Evolutionary conservation across 441 rosid genomes (phyloP).

Genomic region (Eruca vesicaria): DNA sequence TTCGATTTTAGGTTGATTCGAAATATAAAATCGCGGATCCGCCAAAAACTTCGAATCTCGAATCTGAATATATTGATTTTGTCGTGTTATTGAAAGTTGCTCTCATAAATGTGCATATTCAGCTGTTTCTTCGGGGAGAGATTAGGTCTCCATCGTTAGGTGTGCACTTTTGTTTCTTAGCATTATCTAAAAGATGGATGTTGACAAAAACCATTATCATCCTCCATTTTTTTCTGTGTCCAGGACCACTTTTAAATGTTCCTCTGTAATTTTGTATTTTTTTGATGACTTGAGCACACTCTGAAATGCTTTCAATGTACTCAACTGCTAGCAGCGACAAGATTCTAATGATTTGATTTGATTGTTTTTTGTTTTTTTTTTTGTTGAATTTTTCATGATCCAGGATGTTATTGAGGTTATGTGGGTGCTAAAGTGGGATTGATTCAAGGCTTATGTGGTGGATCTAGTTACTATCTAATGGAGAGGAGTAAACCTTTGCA

Average conservation of each 20-base stretch:
- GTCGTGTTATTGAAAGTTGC: slow-evolving; percentile 17
- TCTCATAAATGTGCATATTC: slow-evolving; percentile 24
- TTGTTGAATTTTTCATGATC: neutral
- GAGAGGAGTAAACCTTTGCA: slow-evolving; percentile 37
- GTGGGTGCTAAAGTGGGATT: neutral
- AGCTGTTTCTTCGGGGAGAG: slow-evolving; percentile 26
- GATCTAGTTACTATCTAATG: slow-evolving; percentile 36
- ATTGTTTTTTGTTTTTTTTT: slow-evolving; percentile 10
- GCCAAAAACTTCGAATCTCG: neutral
- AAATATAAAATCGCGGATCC: slow-evolving; percentile 16
- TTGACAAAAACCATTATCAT: neutral
- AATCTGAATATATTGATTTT: slow-evolving; percentile 18
- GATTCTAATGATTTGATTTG: neutral
- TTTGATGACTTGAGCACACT: slow-evolving; percentile 8
- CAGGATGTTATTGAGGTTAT: slow-evolving; percentile 2
- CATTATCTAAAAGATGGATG: slow-evolving; percentile 3
- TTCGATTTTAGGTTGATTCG: neutral
- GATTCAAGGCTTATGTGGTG: slow-evolving; percentile 22
- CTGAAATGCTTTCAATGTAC: slow-evolving; percentile 1
- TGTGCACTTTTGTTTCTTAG: slow-evolving; percentile 6
- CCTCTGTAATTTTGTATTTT: neutral
- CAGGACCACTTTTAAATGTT: slow-evolving; percentile 10
- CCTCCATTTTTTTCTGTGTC: slow-evolving; percentile 28
- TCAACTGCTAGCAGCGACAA: neutral
- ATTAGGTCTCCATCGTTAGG: slow-evolving; percentile 13